Evolutionary conservation across 129 eudicot species (phyloP).

Genomic region (Pittosporum tobira): DNA sequence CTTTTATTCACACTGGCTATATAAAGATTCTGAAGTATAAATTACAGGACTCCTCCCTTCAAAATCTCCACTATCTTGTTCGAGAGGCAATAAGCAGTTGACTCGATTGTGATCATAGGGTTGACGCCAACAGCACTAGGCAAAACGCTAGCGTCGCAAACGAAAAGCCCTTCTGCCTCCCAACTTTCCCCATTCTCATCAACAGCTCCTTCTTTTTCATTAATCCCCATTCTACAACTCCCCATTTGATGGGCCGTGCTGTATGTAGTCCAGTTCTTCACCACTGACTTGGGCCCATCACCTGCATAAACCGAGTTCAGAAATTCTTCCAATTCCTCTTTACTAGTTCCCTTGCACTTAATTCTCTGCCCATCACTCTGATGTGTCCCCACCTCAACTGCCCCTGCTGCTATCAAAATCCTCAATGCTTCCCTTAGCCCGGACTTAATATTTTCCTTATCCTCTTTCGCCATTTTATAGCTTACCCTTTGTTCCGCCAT

Average conservation of each 20-base stretch:
- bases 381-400: conserved; percentile 79
- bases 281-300: conserved; percentile 58
- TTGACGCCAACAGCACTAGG: conserved; percentile 87
- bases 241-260: conserved; percentile 94
- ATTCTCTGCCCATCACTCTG: conserved; percentile 57
- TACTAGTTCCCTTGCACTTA: conserved; percentile 38
- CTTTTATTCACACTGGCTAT: no score
- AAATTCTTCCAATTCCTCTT: conserved; percentile 51
- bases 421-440: conserved; percentile 59
- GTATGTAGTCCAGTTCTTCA: conserved; percentile 51
- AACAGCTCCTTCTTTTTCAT: conserved; percentile 54
- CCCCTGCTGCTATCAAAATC: conserved; percentile 79
- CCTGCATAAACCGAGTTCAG: conserved; percentile 41
- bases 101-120: conserved; percentile 84
- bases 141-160: conserved; percentile 78
- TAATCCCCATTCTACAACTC: conserved; percentile 77
- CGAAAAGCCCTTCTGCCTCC: conserved; percentile 82
- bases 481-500: conserved; percentile 40
- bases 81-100: conserved; percentile 71
- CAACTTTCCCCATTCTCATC: conserved; percentile 89
- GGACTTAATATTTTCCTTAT: conserved; percentile 36
- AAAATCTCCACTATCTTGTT: conserved; percentile 36
- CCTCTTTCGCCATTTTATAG: conserved; percentile 24
- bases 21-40: no score
- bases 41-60: neutral